These are phyloP conservation scores for Astrocystis sublimbata DNA, from an alignment of 495 filamentous ascomycete genomes.

Conservation along the genomic window DNA sequence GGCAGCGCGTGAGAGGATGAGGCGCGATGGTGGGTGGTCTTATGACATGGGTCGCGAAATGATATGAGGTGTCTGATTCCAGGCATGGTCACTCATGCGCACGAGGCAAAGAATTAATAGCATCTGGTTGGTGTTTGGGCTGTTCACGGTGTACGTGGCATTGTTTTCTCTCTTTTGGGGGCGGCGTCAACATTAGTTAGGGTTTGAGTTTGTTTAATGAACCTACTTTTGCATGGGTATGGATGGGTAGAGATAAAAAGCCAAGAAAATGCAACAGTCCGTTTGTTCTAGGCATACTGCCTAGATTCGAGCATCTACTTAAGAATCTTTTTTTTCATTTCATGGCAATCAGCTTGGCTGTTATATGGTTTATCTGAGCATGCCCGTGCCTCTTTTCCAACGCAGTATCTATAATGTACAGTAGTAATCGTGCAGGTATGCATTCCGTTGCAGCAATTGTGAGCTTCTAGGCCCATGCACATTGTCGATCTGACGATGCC, in stretches of 20 bases:
- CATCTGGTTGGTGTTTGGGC: conserved; percentile 6
- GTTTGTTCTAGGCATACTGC: neutral
- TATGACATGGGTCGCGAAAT: conserved; percentile 56
- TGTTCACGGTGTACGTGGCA: neutral
- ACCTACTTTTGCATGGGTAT: neutral
- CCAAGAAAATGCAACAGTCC: neutral
- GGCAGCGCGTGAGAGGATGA: conserved; percentile 76
- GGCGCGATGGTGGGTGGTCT: conserved; percentile 83
- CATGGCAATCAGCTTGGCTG: neutral
- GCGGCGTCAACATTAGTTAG: neutral
- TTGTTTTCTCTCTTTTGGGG: neutral
- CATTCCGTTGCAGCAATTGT: too few relatives aligned
- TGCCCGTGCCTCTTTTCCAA: neutral
- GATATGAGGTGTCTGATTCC: conserved; percentile 23
- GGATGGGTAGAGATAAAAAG: neutral
- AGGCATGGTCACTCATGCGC: neutral
- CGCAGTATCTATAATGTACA: too few relatives aligned
- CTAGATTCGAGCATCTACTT: neutral
- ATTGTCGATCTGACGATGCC: neutral
- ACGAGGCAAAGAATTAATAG: conserved; percentile 4
- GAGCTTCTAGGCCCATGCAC: too few relatives aligned
- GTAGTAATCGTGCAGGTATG: too few relatives aligned
- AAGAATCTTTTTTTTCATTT: neutral
- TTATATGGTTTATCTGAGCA: neutral
- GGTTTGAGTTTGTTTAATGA: neutral